Conservation (phyloP, 163 green algal species). For the Chlorella variabilis region DNA sequence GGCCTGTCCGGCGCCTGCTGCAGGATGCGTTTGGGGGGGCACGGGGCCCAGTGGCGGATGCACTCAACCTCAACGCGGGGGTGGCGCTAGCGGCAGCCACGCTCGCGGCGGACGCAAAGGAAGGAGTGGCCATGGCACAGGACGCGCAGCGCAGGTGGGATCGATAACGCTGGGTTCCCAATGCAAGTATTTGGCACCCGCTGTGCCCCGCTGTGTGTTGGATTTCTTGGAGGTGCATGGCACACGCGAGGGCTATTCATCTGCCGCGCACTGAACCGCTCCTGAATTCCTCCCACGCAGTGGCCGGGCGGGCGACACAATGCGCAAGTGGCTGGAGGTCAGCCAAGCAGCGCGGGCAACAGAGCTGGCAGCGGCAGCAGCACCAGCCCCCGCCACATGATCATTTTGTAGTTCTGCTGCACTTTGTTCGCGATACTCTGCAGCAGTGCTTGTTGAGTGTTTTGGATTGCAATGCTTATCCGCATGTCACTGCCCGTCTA, state of each 20-base stretch:
- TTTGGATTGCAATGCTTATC: too few species aligned
- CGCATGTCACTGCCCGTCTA: too few species aligned
- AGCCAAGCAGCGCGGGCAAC: slow-evolving; percentile 43
- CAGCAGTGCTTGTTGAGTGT: too few species aligned
- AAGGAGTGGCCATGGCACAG: slow-evolving; percentile 90
- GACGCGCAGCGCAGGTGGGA: slow-evolving; percentile 78
- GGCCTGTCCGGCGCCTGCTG: not conserved
- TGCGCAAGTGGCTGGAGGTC: slow-evolving; percentile 54
- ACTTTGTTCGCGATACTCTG: too few species aligned
- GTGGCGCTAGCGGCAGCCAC: slow-evolving; percentile 86
- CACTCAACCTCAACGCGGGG: slow-evolving; percentile 89
- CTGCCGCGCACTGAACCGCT: slow-evolving; percentile 41
- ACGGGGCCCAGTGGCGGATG: slow-evolving; percentile 87
- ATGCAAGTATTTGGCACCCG: too few species aligned
- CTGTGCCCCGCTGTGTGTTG: not conserved
- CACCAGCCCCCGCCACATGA: not conserved
- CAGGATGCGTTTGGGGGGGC: slow-evolving; percentile 91
- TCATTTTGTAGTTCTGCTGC: too few species aligned
- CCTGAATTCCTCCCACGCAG: slow-evolving; percentile 20
- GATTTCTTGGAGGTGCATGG: not conserved
- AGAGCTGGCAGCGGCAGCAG: not conserved
- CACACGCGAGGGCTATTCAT: not conserved
- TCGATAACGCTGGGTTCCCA: too few species aligned
- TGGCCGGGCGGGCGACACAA: slow-evolving; percentile 46
- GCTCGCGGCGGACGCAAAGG: slow-evolving; percentile 66